Conservation (phyloP, 768 basidiomycete species). For the Podaxis sp. region DNA sequence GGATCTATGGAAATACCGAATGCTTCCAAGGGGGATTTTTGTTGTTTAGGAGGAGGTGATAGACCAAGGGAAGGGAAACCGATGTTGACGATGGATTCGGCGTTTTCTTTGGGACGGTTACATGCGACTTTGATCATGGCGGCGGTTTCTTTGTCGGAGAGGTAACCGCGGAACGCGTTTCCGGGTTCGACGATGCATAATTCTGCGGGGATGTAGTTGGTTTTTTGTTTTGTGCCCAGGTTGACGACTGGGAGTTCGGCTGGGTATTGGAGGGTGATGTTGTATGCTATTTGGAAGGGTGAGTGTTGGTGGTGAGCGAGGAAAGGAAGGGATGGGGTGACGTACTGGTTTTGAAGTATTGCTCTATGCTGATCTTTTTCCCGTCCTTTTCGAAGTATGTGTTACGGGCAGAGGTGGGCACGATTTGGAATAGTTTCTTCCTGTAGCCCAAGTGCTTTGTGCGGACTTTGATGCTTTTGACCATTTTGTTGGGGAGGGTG, state of each 20-base stretch:
- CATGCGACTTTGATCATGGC: slow-evolving; percentile 68
- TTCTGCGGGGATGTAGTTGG: slow-evolving; percentile 57
- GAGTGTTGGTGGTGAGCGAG: background rate
- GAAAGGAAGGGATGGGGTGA: slow-evolving; percentile 1
- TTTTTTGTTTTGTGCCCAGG: slow-evolving; percentile 32
- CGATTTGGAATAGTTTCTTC: slow-evolving; percentile 33
- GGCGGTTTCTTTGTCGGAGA: slow-evolving; percentile 55
- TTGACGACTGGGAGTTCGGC: slow-evolving; percentile 49
- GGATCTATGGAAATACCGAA: slow-evolving; percentile 59
- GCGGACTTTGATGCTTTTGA: slow-evolving; percentile 54
- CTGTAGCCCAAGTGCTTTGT: slow-evolving; percentile 55
- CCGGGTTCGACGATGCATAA: slow-evolving; percentile 61
- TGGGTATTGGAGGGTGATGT: slow-evolving; percentile 44
- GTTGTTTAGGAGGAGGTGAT: slow-evolving; percentile 24
- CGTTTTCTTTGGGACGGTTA: slow-evolving; percentile 58
- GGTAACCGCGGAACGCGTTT: slow-evolving; percentile 55
- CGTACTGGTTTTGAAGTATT: slow-evolving; percentile 62
- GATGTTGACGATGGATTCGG: slow-evolving; percentile 49
- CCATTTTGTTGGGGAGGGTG: slow-evolving; percentile 43
- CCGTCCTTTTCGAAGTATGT: slow-evolving; percentile 28
- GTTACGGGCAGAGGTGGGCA: slow-evolving; percentile 20
- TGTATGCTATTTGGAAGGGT: slow-evolving; percentile 46
- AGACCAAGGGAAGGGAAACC: slow-evolving; percentile 59
- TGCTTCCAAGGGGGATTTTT: slow-evolving; percentile 35
- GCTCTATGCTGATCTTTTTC: slow-evolving; percentile 52